Evolutionary conservation across 208 protist species (phyloP), one percentile per base, ranked within the genome.

Genomic region (Vickermania spadyakhi): DNA sequence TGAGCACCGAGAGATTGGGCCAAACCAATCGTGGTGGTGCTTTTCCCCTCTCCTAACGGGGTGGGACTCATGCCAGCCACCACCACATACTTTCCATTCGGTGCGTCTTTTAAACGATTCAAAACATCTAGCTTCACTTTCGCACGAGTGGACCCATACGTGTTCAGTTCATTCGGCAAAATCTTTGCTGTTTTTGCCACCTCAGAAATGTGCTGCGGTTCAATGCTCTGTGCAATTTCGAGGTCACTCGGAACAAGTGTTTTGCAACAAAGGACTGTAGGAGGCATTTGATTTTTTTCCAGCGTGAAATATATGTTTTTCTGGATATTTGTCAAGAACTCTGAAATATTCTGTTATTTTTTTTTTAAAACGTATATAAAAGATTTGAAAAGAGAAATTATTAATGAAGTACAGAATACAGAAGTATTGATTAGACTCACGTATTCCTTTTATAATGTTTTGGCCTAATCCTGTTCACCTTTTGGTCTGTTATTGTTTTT

Each of bases 31-130:
- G 97, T 98, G 0, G 98, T 99, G 2, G 97, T 99, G 58, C 88
- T 96, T 81, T 99, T 99, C 28, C 97, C 97, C 69, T 99, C 97
- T 11, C 97, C 97, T 1, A 99, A 77, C 21, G 89, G 82, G 23
- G 89, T 95, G 0, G 89, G 88, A 68, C 51, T 94, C 76, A 96
- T 93, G 62, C 97, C 97, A 4, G 93, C 81, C 14, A 99, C 96
- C 22, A 98, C 93, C 1, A 99, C 91, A 75, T 99, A 99, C 66
- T 97, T 97, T 49, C 96, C 97, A 62, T 85, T 78, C 4, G 70
- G 28, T 1, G 54, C 29, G 31, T 78, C 42, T 54, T 86, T 68
- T 3, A 98, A 73, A 7, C 96, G 90, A 27, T 98, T 79, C 11
- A 97, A 62, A 23, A 96, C 80, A 52, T 42, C 68, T 7, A 98